Percentiles rank a stretch among this genome's conserved stretches.
Conservation (phyloP, 441 rosid species). For the Populus trichocarpa region DNA sequence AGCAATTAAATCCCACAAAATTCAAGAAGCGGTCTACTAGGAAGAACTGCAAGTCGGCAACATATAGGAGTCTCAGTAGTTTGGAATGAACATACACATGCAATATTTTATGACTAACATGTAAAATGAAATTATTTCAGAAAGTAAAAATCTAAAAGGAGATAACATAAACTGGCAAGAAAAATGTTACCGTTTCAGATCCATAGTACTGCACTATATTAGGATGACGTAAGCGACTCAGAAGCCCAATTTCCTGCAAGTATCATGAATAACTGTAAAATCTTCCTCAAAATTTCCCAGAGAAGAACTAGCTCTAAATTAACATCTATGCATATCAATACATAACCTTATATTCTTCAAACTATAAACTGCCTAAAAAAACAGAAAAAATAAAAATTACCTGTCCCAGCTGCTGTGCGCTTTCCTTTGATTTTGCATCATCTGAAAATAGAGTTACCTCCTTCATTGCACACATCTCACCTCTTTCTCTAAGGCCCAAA, state of each 20-base stretch:
- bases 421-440: constrained; percentile 81
- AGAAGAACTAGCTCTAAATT: not conserved
- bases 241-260: constrained; percentile 62
- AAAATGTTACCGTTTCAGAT: constrained; percentile 60
- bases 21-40: not conserved
- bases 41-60: not conserved
- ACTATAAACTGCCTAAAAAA: not conserved
- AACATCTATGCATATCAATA: no score
- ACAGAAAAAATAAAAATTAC: constrained; percentile 27
- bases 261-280: constrained; percentile 1
- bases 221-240: constrained; percentile 78
- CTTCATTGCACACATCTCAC: constrained; percentile 97
- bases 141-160: not conserved
- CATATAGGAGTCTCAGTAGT: not conserved
- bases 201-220: constrained; percentile 98
- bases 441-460: constrained; percentile 81
- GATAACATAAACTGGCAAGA: not conserved
- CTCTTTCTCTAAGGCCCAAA: constrained; percentile 59
- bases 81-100: not conserved
- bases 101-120: not conserved
- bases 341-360: no score
- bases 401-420: constrained; percentile 74
- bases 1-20: not conserved
- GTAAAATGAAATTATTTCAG: not conserved
- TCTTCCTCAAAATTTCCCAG: not conserved